Evolutionary conservation across 1,284 basidiomycete genomes (phyloP), one percentile per base, ranked within the genome.

Genomic region (Ustilago curta): DNA sequence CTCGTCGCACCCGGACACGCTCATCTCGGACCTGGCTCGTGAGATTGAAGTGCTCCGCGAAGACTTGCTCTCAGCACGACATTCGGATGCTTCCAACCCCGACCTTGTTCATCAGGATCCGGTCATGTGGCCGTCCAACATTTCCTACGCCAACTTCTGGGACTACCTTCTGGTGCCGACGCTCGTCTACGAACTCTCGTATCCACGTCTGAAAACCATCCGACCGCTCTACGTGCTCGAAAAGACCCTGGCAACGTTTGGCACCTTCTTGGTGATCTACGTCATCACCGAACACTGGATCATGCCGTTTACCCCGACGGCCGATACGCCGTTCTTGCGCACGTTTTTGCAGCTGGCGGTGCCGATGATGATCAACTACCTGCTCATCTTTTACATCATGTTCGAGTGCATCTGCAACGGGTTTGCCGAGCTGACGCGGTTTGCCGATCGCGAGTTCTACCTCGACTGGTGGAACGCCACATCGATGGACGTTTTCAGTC

Each of bases 391-490:
- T 64, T 85, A 83, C 67, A 78, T 85, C 70, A 84, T 85, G 70
- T 85, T 85, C 55, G 84, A 85, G 85, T 97, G 95, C 82, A 95
- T 98, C 65, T 96, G 94, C 86, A 96, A 97, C 82, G 94, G 88
- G 11, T 97, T 98, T 83, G 83, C 81, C 3, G 96, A 98, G 85
- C 55, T 83, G 8, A 84, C 84, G 2, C 91, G 90, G 91, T 99
- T 98, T 83, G 94, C 94, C 27, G 96, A 99, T 84, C 89, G 96
- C 44, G 92, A 95, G 78, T 98, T 98, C 85, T 99, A 98, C 85
- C 92, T 95, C 85, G 95, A 97, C 84, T 97, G 94, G 84, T 98
- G 96, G 96, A 99, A 98, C 86, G 93, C 93, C 1, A 94, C 92
- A 0, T 92, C 92, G 3, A 96, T 93, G 92, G 97, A 97, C 82